Percentiles rank a stretch among this genome's conserved stretches.
phyloP scores from a whole-genome alignment of 192 early-diverging fungal species.

The Mortierella claussenii region DNA sequence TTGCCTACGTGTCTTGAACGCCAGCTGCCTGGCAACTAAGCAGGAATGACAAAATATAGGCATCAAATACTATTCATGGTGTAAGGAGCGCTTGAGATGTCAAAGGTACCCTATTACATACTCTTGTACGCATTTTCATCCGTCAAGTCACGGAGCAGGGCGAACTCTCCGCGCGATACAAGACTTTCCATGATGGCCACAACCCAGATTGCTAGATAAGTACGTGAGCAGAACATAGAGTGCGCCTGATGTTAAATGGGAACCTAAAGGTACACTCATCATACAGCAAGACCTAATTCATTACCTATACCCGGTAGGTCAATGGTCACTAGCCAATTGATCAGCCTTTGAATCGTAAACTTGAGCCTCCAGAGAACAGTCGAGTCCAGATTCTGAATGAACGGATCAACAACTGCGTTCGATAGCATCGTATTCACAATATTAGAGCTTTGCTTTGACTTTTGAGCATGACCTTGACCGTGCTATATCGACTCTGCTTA shows the following conservation, averaged over 20 bases:
- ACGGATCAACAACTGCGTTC: constrained; percentile 48
- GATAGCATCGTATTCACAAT: too few relatives aligned
- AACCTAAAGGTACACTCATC: neutral
- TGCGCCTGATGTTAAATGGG: neutral
- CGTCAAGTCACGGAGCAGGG: constrained; percentile 34
- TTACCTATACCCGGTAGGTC: constrained; percentile 45
- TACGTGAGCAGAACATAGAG: neutral
- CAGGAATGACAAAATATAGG: too few relatives aligned
- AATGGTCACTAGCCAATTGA: constrained; percentile 35
- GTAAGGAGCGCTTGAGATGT: too few relatives aligned
- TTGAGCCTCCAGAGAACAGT: constrained; percentile 25
- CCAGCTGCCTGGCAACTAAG: constrained; percentile 24
- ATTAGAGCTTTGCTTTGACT: too few relatives aligned
- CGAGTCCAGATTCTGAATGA: constrained; percentile 25
- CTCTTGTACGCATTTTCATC: constrained; percentile 45
- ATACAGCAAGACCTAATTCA: neutral
- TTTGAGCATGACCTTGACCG: too few relatives aligned
- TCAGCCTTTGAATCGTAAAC: constrained; percentile 33
- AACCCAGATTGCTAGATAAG: constrained; percentile 27
- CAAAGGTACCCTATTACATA: constrained; percentile 1
- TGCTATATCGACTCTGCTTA: constrained; percentile 7
- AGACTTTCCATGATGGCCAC: constrained; percentile 45
- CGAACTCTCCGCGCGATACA: constrained; percentile 44
- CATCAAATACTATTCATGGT: too few relatives aligned
- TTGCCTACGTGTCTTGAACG: constrained; percentile 26